Evolutionary conservation across 2,329 filamentous ascomycete genomes (phyloP).

Genomic region (Lasiodiplodia citricola): DNA sequence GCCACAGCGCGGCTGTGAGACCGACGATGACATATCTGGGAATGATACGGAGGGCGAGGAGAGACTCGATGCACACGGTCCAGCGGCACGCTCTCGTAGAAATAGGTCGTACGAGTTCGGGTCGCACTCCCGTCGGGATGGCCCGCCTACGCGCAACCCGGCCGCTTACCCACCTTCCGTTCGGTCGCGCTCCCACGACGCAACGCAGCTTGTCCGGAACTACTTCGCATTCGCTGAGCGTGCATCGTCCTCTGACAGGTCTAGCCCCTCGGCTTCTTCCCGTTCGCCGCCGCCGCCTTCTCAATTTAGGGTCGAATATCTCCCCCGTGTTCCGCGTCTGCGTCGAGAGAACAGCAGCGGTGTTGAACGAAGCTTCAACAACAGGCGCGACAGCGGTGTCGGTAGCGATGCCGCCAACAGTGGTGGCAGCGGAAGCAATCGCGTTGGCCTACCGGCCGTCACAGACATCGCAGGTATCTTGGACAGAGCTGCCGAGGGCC

Average conservation of each 20-base stretch:
- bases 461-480: slow-evolving; percentile 14
- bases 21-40: slow-evolving; percentile 40
- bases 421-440: background rate
- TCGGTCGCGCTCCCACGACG: slow-evolving; percentile 36
- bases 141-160: slow-evolving; percentile 37
- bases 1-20: slow-evolving; percentile 55
- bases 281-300: slow-evolving; percentile 3
- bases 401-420: background rate
- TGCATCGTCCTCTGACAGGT: background rate
- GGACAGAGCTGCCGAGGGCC: background rate
- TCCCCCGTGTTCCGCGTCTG: background rate
- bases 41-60: slow-evolving; percentile 12
- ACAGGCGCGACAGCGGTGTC: slow-evolving; percentile 14
- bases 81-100: slow-evolving; percentile 26
- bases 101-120: slow-evolving; percentile 27
- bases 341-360: slow-evolving; percentile 14
- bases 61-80: background rate
- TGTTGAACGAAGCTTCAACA: slow-evolving; percentile 3
- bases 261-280: background rate
- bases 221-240: slow-evolving; percentile 33
- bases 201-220: slow-evolving; percentile 37
- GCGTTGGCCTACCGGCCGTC: slow-evolving; percentile 29
- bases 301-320: background rate
- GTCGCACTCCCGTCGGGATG: background rate
- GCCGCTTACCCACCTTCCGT: slow-evolving; percentile 38